Base-by-base conservation (phyloP, 176 grass and related monocot genomes). In the Raddia distichophylla region DNA sequence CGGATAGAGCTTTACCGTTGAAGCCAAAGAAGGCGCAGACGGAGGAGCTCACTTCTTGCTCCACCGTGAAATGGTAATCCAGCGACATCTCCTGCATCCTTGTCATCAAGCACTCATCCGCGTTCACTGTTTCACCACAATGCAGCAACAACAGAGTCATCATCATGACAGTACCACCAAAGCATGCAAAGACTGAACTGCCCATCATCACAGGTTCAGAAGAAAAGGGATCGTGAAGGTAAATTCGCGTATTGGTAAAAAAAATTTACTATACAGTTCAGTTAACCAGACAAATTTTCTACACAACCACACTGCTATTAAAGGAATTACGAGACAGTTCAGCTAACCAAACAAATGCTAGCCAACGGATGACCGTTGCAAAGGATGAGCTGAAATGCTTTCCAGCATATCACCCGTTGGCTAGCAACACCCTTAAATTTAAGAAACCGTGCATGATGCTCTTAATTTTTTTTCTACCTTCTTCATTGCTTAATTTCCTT, bases 51-150 rank as follows among this genome's bases (percentile, higher is more conserved):
- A 80, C 89, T 84, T 95, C 90, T 49, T 95, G 93, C 80, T 95
- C 93, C 71, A 95, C 90, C 6, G 81, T 95, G 85, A 95, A 95
- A 82, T 95, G 93, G 82, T 95, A 95, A 71, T 95, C 90, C 82
- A 95, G 48, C 45, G 93, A 95, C 93, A 95, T 95, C 87, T 95
- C 93, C 86, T 95, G 93, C 90, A 95, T 95, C 82, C 93, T 86
- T n/a, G 93, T 95, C 93, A 95, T 93, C 88, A 95, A 78, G 71
- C 93, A 95, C 56, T 95, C 93, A 74, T 92, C 90, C 0, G 93
- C 87, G 16, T 95, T 95, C 82, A 95, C 93, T 95, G 87, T 7
- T 82, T 82, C 49, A 64, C 22, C 64, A 19, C 19, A 66, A 76
- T 40, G 37, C 37, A 40, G 9, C 9, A 20, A 43, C 55, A 73